Evolutionary conservation across 2,329 filamentous ascomycete genomes (phyloP).

Genomic region (Phyllosticta citrichinensis): DNA sequence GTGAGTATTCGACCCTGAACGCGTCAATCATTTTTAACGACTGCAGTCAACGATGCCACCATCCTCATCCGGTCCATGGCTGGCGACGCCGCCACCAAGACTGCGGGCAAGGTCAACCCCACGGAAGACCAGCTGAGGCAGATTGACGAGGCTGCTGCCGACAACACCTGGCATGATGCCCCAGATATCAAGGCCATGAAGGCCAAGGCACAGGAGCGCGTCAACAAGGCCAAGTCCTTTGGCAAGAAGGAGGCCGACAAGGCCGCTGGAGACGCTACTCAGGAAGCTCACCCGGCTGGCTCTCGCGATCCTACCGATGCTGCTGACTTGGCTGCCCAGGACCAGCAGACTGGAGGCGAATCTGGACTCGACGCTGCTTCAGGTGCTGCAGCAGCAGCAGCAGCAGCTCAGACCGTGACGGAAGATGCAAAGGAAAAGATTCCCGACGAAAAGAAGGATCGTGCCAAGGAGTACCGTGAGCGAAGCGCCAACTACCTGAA

Average conservation of each 20-base stretch:
- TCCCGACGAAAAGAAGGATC: slow-evolving; percentile 45
- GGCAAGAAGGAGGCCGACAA: slow-evolving; percentile 51
- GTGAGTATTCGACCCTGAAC: slow-evolving; percentile 40
- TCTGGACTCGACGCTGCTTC: slow-evolving; percentile 44
- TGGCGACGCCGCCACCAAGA: slow-evolving; percentile 75
- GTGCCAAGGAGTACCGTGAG: slow-evolving; percentile 33
- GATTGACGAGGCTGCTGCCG: slow-evolving; percentile 74
- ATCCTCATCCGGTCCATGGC: slow-evolving; percentile 82
- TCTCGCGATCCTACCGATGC: slow-evolving; percentile 46
- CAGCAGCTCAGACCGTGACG: slow-evolving; percentile 34
- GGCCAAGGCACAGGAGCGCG: slow-evolving; percentile 52
- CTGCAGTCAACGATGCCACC: slow-evolving; percentile 61
- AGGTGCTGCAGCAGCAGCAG: slow-evolving; percentile 39
- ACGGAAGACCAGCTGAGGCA: slow-evolving; percentile 64
- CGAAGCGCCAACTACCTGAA: slow-evolving; percentile 64
- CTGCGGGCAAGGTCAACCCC: slow-evolving; percentile 65
- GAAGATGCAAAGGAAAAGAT: slow-evolving; percentile 49
- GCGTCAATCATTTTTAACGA: slow-evolving; percentile 13
- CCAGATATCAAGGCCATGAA: slow-evolving; percentile 65
- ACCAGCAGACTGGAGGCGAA: slow-evolving; percentile 36
- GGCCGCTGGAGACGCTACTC: slow-evolving; percentile 47
- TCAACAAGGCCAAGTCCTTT: slow-evolving; percentile 48
- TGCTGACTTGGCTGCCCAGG: slow-evolving; percentile 41
- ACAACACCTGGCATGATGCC: slow-evolving; percentile 88
- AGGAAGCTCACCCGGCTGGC: slow-evolving; percentile 46